phyloP scores from a whole-genome alignment of 139 green algal species.

The Eudorina sp. region DNA sequence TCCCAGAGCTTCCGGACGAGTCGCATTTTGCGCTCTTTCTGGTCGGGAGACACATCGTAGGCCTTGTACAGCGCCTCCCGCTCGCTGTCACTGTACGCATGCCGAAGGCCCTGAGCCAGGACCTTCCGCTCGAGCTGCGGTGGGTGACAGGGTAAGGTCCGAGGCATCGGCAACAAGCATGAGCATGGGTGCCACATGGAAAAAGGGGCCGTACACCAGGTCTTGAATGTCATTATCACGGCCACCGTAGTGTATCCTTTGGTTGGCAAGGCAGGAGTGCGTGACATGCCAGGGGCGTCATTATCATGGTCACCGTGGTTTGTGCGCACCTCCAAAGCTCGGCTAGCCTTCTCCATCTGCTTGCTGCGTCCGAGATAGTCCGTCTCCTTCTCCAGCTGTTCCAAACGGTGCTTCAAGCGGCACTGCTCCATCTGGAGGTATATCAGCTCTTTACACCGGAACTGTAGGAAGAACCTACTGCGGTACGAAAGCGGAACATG shows the following conservation, averaged over 20 bases:
- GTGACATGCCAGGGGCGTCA: no score
- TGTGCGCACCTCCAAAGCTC: slow-evolving; percentile 44
- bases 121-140: slow-evolving; percentile 72
- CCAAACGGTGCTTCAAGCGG: slow-evolving; percentile 45
- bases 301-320: no score
- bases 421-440: slow-evolving; percentile 72
- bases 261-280: no score
- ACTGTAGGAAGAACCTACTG: slow-evolving; percentile 73
- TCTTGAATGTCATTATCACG: no score
- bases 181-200: no score
- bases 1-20: slow-evolving; percentile 68
- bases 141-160: slow-evolving; percentile 5
- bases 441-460: slow-evolving; percentile 71
- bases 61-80: slow-evolving; percentile 59
- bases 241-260: no score
- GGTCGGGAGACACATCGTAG: slow-evolving; percentile 64
- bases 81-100: slow-evolving; percentile 58
- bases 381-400: slow-evolving; percentile 20
- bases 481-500: slow-evolving; percentile 73
- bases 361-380: slow-evolving; percentile 40
- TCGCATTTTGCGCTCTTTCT: slow-evolving; percentile 77
- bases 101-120: slow-evolving; percentile 70
- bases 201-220: no score
- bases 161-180: no score
- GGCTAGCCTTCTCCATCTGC: slow-evolving; percentile 55